Evolutionary conservation across 148 eudicot species (phyloP), one percentile per base, ranked within the genome.

Genomic region (Cornus kousa): DNA sequence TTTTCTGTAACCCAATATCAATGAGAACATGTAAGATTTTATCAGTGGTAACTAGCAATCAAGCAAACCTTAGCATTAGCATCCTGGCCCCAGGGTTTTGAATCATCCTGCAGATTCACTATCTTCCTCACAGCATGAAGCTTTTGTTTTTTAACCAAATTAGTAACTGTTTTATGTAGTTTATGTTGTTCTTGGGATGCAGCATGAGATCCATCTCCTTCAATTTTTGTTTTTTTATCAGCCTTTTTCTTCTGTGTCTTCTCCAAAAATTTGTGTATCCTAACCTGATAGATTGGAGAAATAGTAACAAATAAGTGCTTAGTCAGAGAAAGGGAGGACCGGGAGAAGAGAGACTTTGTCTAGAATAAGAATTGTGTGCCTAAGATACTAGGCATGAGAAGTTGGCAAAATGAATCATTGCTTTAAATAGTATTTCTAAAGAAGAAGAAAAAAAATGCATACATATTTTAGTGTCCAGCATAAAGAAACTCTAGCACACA

Each of bases 51-150:
- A 77, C 14, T 16, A 62, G 23, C 14, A 73, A 79, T 23, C 72
- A 64, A n/a, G 80, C 75, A 37, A 83, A 94, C 98, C 97, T 92
- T 91, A 76, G 98, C 99, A 85, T 78, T 93, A 82, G 93, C 90
- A 50, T 84, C 92, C 32, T 81, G 76, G 78, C 89, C 87, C 99
- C 99, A 96, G 20, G 95, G 90, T 74, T 82, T 86, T 74, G 83
- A 71, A n/a, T 86, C 88, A 76, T 87, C 92, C 22, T 86, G 87
- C 67, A 79, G 74, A 80, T 82, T 80, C 68, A 96, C 81, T 62
- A 96, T 86, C 74, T 85, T 76, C 82, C 86, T 83, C 79, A 89
- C 95, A 70, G 86, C 89, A 32, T 83, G 84, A 78, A 91, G 76
- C 87, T 93, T 90, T 78, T 96, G 94, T 87, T 92, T 92, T 84